Percentiles rank a stretch among this genome's conserved stretches.
These are phyloP conservation scores for Malus domestica DNA, from an alignment of 306 rosid species.

Conservation along the genomic window ASM211411v1 NC_041805.1:25478501-25479000, in stretches of 20 bases:
- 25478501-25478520: background rate
- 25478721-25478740: background rate
- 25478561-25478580: background rate
- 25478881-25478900: slow-evolving; percentile 51
- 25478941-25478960: background rate
- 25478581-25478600: background rate
- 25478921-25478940: background rate
- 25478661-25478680: too few relatives aligned
- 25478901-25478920: background rate
- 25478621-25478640: background rate
- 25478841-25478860: slow-evolving; percentile 93
- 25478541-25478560: background rate
- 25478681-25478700: background rate
- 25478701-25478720: background rate
- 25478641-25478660: background rate
- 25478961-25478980: background rate
- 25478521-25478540: background rate
- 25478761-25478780: slow-evolving; percentile 71
- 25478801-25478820: slow-evolving; percentile 81
- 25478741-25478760: background rate
- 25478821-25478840: slow-evolving; percentile 91
- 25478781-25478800: slow-evolving; percentile 93
- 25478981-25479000: background rate
- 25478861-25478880: slow-evolving; percentile 94
- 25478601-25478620: background rate